phyloP scores from a whole-genome alignment of 1,284 basidiomycete species.

The Rhodotorula sp. region DNA sequence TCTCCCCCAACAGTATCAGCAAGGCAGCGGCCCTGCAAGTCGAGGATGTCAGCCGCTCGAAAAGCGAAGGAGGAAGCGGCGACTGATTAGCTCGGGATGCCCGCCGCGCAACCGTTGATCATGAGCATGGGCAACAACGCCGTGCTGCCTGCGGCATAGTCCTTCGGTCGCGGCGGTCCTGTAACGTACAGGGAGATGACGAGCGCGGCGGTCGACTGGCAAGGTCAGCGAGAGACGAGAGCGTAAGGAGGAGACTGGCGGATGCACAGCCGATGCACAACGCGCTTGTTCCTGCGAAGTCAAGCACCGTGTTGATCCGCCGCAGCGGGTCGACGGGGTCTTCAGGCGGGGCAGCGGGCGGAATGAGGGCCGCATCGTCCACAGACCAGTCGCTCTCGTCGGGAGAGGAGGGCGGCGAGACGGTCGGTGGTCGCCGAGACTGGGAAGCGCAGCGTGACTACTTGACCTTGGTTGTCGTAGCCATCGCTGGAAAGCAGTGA shows the following conservation, averaged over 20 bases:
- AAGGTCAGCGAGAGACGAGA: background rate
- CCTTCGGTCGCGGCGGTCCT: conserved; percentile 10
- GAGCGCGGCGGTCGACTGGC: conserved; percentile 2
- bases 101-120: background rate
- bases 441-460: background rate
- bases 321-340: conserved; percentile 12
- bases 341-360: background rate
- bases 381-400: background rate
- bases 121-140: conserved; percentile 9
- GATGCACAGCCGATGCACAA: conserved; percentile 13
- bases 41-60: no score
- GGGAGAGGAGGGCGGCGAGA: background rate
- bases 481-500: no score
- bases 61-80: background rate
- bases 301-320: conserved; percentile 2
- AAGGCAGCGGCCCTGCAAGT: background rate
- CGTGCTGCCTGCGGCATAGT: conserved; percentile 9
- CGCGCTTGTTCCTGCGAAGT: conserved; percentile 4
- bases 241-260: no score
- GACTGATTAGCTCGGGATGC: conserved; percentile 10
- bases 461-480: background rate
- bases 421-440: background rate
- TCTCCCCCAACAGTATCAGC: conserved; percentile 42
- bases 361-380: background rate
- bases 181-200: conserved; percentile 29